These are phyloP conservation scores for Aspergillus leporis DNA, from an alignment of 495 filamentous ascomycete species.

Conservation along the genomic window DNA sequence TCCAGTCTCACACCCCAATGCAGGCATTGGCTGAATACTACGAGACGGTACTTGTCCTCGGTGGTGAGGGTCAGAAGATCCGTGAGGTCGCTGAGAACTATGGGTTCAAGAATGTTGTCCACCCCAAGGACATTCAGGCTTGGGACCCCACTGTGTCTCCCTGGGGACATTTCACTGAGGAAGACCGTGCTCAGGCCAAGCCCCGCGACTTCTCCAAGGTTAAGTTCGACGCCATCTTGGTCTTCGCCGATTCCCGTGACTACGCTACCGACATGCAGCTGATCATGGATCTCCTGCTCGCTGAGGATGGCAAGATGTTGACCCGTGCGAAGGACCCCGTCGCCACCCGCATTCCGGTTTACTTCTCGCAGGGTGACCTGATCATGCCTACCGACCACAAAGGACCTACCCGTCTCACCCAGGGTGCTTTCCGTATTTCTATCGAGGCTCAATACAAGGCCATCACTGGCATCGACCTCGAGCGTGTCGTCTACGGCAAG, in stretches of 20 bases:
- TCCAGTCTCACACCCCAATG: slow-evolving; percentile 95
- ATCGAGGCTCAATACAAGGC: slow-evolving; percentile 80
- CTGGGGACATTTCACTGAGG: slow-evolving; percentile 70
- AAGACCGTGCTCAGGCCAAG: slow-evolving; percentile 66
- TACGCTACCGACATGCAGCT: slow-evolving; percentile 84
- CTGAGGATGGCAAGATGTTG: slow-evolving; percentile 66
- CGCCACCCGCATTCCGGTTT: slow-evolving; percentile 69
- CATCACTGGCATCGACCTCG: slow-evolving; percentile 69
- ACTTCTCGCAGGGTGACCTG: slow-evolving; percentile 75
- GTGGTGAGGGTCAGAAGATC: slow-evolving; percentile 88
- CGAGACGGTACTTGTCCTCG: slow-evolving; percentile 80
- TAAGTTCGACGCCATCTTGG: slow-evolving; percentile 81
- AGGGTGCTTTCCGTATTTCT: slow-evolving; percentile 74
- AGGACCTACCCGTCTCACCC: slow-evolving; percentile 66
- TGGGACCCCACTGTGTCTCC: slow-evolving; percentile 79
- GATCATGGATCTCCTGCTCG: slow-evolving; percentile 79
- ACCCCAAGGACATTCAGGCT: slow-evolving; percentile 87
- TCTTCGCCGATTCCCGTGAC: slow-evolving; percentile 81
- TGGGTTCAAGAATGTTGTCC: slow-evolving; percentile 85
- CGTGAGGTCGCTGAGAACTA: slow-evolving; percentile 82
- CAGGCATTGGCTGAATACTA: slow-evolving; percentile 81
- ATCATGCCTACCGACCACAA: slow-evolving; percentile 78
- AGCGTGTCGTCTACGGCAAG: slow-evolving; percentile 85
- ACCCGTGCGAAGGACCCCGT: slow-evolving; percentile 69
- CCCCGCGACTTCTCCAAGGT: slow-evolving; percentile 65